These are phyloP conservation scores for Acanthamoeba lenticulata DNA, from an alignment of 208 protist genomes.

Conservation along the genomic window DNA sequence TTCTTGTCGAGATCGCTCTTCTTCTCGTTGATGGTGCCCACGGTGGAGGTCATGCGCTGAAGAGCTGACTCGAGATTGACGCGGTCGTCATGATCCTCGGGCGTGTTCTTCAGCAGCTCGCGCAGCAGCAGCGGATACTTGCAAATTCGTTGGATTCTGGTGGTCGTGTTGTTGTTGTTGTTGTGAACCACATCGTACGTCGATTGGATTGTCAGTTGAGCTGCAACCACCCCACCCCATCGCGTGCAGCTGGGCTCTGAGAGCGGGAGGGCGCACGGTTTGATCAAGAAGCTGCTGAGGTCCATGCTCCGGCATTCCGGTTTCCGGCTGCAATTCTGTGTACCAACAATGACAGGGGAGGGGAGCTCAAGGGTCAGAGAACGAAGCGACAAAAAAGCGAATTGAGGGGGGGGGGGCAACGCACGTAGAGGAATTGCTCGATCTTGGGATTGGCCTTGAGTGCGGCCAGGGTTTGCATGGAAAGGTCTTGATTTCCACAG, in stretches of 20 bases:
- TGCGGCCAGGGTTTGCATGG: not conserved
- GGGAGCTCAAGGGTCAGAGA: not conserved
- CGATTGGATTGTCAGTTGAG: not conserved
- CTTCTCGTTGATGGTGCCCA: constrained; percentile 43
- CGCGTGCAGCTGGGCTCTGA: not conserved
- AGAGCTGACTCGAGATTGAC: constrained; percentile 9
- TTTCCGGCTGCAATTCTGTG: not conserved
- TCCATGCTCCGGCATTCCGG: constrained; percentile 11
- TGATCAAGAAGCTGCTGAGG: constrained; percentile 39
- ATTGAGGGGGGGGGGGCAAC: not conserved
- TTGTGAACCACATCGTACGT: not conserved
- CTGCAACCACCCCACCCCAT: not conserved
- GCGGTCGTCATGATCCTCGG: constrained; percentile 49
- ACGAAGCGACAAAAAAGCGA: not conserved
- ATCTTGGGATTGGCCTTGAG: constrained; percentile 41
- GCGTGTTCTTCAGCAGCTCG: constrained; percentile 59
- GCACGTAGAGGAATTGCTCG: constrained; percentile 25
- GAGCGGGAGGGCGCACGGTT: not conserved
- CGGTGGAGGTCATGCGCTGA: not conserved
- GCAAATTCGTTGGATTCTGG: constrained; percentile 64
- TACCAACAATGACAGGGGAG: not conserved
- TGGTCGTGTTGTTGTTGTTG: not conserved
- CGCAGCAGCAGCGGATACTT: constrained; percentile 60
- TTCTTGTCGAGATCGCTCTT: constrained; percentile 47
- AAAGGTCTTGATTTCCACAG: constrained; percentile 62